These are phyloP conservation scores for Apiospora saccharicola DNA, from an alignment of 2,329 filamentous ascomycete species.

Conservation along the genomic window DNA sequence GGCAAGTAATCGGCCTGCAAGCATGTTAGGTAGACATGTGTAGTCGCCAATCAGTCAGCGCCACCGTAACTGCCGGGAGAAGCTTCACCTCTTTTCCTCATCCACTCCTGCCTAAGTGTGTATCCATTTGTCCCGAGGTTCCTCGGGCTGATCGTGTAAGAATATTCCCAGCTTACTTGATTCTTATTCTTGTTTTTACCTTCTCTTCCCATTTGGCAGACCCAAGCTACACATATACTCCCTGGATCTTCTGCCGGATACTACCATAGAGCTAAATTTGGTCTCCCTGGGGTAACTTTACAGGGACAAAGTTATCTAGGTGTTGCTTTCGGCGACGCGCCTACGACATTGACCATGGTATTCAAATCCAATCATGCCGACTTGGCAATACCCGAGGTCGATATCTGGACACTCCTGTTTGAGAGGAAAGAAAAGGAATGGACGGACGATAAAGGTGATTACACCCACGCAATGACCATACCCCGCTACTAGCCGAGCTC, in stretches of 20 bases:
- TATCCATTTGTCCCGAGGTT: slow-evolving; percentile 12
- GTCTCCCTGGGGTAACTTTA: neutral
- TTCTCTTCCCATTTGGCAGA: neutral
- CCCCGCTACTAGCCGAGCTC: slow-evolving; percentile 24
- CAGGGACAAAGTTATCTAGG: neutral
- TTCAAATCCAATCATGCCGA: slow-evolving; percentile 70
- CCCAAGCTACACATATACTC: neutral
- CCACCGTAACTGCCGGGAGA: neutral
- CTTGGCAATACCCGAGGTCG: slow-evolving; percentile 75
- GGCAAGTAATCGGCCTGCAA: neutral
- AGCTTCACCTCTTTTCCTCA: slow-evolving; percentile 7
- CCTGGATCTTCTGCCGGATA: neutral
- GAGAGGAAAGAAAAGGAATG: slow-evolving; percentile 71
- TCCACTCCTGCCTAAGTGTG: neutral
- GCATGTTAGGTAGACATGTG: neutral
- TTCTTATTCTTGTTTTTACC: neutral
- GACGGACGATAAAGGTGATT: slow-evolving; percentile 74
- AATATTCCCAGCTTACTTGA: slow-evolving; percentile 21
- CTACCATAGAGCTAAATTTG: neutral
- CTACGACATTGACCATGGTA: slow-evolving; percentile 65
- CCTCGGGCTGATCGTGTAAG: slow-evolving; percentile 26
- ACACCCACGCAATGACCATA: slow-evolving; percentile 28
- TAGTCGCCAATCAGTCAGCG: neutral
- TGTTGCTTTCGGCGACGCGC: slow-evolving; percentile 14
- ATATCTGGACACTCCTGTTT: slow-evolving; percentile 83